Conservation (phyloP, 768 basidiomycete genomes). For the Mycena indigotica region DNA sequence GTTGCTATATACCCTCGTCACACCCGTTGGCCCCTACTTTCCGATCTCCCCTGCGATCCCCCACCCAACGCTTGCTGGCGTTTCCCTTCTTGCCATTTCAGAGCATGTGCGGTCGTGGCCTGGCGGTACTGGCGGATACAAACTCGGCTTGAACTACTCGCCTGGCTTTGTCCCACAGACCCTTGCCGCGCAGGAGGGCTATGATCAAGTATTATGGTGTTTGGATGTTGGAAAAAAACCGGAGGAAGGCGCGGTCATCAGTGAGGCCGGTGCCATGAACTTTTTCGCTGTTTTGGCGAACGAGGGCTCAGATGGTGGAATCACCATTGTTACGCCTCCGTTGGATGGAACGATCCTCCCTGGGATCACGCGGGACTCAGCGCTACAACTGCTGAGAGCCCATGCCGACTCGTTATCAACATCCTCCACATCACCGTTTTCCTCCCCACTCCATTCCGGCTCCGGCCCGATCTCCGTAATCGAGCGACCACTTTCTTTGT, state of each 20-base stretch:
- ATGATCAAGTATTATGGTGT: slow-evolving; percentile 80
- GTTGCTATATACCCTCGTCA: slow-evolving; percentile 72
- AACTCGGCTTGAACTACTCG: slow-evolving; percentile 70
- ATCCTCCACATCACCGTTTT: slow-evolving; percentile 44
- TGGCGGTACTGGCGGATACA: slow-evolving; percentile 77
- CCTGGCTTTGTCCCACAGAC: slow-evolving; percentile 65
- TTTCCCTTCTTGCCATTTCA: slow-evolving; percentile 44
- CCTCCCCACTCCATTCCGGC: slow-evolving; percentile 32
- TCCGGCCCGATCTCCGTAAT: slow-evolving; percentile 29
- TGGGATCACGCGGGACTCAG: slow-evolving; percentile 85
- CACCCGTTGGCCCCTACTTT: slow-evolving; percentile 79
- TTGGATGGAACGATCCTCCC: slow-evolving; percentile 88
- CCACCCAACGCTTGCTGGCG: slow-evolving; percentile 39
- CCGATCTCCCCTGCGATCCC: slow-evolving; percentile 47
- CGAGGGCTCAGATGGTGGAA: slow-evolving; percentile 48
- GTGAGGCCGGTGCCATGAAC: slow-evolving; percentile 80
- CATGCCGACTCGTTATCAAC: slow-evolving; percentile 48
- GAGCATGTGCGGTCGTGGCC: slow-evolving; percentile 51
- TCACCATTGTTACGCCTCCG: slow-evolving; percentile 81
- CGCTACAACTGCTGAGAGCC: slow-evolving; percentile 61
- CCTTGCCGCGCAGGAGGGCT: slow-evolving; percentile 66
- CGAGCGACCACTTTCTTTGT: slow-evolving; percentile 66
- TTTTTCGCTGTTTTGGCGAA: slow-evolving; percentile 67
- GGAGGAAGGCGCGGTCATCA: slow-evolving; percentile 43
- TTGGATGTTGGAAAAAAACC: slow-evolving; percentile 42